Evolutionary conservation across 2,329 filamentous ascomycete species (phyloP), one percentile per base, ranked within the genome.

Genomic region (Paecilomyces formosus): DNA sequence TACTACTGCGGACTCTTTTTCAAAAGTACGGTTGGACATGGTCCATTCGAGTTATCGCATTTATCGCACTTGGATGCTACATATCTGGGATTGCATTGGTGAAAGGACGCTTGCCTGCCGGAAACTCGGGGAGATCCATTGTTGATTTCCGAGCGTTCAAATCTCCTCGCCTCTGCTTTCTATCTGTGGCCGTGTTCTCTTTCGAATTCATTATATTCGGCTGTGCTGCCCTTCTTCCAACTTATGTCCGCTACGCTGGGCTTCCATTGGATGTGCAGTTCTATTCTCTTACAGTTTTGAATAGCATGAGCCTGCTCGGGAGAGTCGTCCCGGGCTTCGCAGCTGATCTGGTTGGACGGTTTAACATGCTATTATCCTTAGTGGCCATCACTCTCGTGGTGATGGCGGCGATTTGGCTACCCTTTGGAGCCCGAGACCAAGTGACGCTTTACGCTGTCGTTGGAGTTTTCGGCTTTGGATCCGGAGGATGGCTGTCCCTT

Each of bases 191-290:
- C 0, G 70, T 80, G 8, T 79, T 81, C 58, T 69, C 74, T 1
- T 74, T 81, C 21, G 79, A 82, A 53, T 78, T 81, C 54, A 76
- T 77, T 39, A 72, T 81, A 13, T 81, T 81, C 50, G 78, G 78
- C 12, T 73, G 76, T n/a, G 73, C 76, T 0, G 76, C 76, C 1
- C 70, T 81, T 7, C 65, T 81, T 1, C 79, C 79, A 0, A 79
- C 78, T 0, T 81, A 81, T 60, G 65, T 70, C 22, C 69, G 69
- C 15, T 70, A 65, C 12, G 75, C 76, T 1, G 75, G 73, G 0
- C 64, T 79, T 33, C 64, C 71, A 5, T 57, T 68, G 0, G 67
- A 78, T 26, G 70, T 72, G 0, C 77, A 78, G 3, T 80, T 76
- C 57, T 76, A 76, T 13, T 70, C 79, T 7, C 69, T 81, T 1